These are phyloP conservation scores for Venustampulla echinocandica DNA, from an alignment of 495 filamentous ascomycete genomes.

Conservation along the genomic window DNA sequence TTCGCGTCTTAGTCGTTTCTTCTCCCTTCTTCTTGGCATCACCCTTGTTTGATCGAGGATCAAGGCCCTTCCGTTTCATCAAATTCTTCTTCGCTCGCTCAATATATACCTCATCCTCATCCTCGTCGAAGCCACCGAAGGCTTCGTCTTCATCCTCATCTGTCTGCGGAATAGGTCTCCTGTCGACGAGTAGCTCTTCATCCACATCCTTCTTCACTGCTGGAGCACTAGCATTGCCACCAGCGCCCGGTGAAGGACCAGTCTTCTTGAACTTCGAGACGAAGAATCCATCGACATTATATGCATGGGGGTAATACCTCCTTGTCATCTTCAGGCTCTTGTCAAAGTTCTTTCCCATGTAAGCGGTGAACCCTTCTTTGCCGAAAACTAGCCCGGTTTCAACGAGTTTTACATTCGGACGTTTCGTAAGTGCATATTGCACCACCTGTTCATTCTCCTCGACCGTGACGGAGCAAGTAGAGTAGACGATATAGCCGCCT, in stretches of 20 bases:
- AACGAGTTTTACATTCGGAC: conserved; percentile 88
- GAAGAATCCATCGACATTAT: conserved; percentile 98
- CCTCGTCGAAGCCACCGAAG: conserved; percentile 83
- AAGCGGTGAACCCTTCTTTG: conserved; percentile 78
- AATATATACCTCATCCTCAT: conserved; percentile 70
- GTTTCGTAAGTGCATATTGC: conserved; percentile 79
- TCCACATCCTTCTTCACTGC: conserved; percentile 22
- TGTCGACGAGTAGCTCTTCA: conserved; percentile 40
- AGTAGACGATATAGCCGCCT: conserved; percentile 91
- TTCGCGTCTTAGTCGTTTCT: background rate
- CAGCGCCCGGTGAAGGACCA: conserved; percentile 54
- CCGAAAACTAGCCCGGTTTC: conserved; percentile 91
- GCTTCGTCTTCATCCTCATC: conserved; percentile 40
- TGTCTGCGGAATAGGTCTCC: conserved; percentile 39
- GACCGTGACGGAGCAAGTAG: conserved; percentile 83
- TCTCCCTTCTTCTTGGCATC: conserved; percentile 9
- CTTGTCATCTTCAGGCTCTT: conserved; percentile 75
- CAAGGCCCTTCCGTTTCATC: conserved; percentile 44
- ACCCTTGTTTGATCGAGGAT: conserved; percentile 31
- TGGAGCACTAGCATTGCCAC: conserved; percentile 1
- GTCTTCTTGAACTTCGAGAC: conserved; percentile 95
- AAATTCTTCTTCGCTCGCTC: conserved; percentile 62
- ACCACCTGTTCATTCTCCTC: conserved; percentile 94
- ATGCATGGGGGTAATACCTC: conserved; percentile 87
- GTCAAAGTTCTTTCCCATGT: conserved; percentile 83